These are phyloP conservation scores for Castanopsis chinensis DNA, from an alignment of 306 rosid species.

Conservation along the genomic window DNA sequence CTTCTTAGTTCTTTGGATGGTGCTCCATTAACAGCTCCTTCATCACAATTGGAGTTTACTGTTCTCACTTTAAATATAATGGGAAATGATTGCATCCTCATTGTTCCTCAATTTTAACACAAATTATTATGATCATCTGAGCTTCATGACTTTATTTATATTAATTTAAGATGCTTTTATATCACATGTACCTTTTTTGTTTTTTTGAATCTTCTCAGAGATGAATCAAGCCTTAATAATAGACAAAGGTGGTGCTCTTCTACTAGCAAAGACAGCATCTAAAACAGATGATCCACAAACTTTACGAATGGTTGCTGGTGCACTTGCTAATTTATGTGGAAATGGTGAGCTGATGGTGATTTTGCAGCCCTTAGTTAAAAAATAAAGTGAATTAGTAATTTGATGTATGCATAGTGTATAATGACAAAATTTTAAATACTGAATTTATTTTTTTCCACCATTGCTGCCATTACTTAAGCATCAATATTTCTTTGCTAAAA, in stretches of 20 bases:
- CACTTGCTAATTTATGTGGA: slow-evolving; percentile 78
- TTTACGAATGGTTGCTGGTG: slow-evolving; percentile 74
- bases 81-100: neutral
- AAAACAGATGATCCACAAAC: slow-evolving; percentile 61
- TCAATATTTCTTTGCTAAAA: neutral
- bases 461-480: neutral
- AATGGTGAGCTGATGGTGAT: slow-evolving; percentile 42
- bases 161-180: neutral
- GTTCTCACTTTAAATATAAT: neutral
- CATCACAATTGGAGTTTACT: neutral
- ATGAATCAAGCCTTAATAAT: slow-evolving; percentile 52
- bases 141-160: neutral
- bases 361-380: neutral
- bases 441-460: neutral
- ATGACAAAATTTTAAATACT: neutral
- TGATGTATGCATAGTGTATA: neutral
- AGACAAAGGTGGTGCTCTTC: slow-evolving; percentile 61
- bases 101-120: neutral
- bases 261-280: slow-evolving; percentile 49
- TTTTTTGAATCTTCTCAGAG: slow-evolving; percentile 39
- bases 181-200: neutral
- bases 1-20: neutral
- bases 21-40: neutral
- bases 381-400: neutral
- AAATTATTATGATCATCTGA: neutral